A percentile compares a stretch with the other conserved stretches of the same genome.
Conservation (phyloP, 352 stramenopile species). For the Phytophthora meadii region DNA sequence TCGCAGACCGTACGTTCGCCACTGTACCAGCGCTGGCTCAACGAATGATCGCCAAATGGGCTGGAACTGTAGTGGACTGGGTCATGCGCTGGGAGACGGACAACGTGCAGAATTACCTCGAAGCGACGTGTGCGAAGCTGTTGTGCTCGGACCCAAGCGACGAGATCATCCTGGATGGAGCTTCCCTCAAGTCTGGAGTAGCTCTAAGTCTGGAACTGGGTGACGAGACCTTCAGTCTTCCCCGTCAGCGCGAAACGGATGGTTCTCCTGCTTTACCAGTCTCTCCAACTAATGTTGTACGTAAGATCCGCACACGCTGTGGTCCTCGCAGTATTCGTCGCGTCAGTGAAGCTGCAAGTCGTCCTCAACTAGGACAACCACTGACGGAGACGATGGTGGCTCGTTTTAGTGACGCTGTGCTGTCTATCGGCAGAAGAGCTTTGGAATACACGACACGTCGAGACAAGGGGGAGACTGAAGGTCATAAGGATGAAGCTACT, state of each 20-base stretch:
- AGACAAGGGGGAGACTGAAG: conserved; percentile 24
- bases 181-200: conserved; percentile 85
- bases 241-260: conserved; percentile 29
- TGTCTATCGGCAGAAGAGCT: conserved; percentile 69
- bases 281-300: conserved; percentile 12
- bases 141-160: conserved; percentile 85
- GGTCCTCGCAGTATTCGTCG: conserved; percentile 34
- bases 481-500: conserved; percentile 15
- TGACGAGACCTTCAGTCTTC: conserved; percentile 49
- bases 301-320: conserved; percentile 17
- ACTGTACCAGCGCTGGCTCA: conserved; percentile 82
- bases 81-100: conserved; percentile 87
- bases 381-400: conserved; percentile 67
- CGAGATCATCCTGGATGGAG: conserved; percentile 84
- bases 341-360: conserved; percentile 63
- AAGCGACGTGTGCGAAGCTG: conserved; percentile 77
- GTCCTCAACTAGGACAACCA: conserved; percentile 56
- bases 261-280: conserved; percentile 17
- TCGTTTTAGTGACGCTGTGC: conserved; percentile 69
- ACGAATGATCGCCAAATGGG: conserved; percentile 79
- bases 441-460: conserved; percentile 54
- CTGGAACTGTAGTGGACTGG: conserved; percentile 62
- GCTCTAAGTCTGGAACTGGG: conserved; percentile 70
- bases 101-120: conserved; percentile 78
- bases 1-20: conserved; percentile 85